Conservation (phyloP, 2,329 filamentous ascomycete species). For the Malbranchea zuffiana region DNA sequence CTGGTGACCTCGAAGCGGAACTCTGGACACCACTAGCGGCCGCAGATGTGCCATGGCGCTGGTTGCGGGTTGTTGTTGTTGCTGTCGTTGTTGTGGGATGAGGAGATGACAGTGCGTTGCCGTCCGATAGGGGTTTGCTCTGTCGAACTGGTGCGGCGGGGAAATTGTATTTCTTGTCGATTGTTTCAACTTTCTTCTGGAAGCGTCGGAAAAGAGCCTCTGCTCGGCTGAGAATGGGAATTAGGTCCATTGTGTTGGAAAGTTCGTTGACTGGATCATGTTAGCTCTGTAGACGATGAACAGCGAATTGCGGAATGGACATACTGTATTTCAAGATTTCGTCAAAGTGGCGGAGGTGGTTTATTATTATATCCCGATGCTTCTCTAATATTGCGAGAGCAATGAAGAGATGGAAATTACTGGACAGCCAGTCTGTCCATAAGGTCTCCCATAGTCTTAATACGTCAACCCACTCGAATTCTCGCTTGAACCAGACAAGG, state of each 20-base stretch:
- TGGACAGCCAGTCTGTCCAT: constrained; percentile 85
- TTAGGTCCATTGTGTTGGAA: constrained; percentile 81
- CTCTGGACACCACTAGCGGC: constrained; percentile 6
- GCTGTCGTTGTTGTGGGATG: too few relatives aligned
- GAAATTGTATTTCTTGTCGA: constrained; percentile 85
- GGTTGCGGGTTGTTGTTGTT: not conserved
- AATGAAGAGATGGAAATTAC: constrained; percentile 89
- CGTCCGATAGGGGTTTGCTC: constrained; percentile 7
- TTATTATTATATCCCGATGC: constrained; percentile 92
- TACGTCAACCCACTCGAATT: constrained; percentile 83
- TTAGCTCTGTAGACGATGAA: not conserved
- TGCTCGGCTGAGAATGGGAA: constrained; percentile 73
- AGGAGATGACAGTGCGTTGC: too few relatives aligned
- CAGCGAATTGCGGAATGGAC: constrained; percentile 25
- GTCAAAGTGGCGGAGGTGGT: constrained; percentile 86
- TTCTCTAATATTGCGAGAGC: constrained; percentile 91
- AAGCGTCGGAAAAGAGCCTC: constrained; percentile 83
- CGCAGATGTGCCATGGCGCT: not conserved
- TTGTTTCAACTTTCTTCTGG: constrained; percentile 74
- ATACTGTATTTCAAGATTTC: constrained; percentile 92
- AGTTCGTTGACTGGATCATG: constrained; percentile 73
- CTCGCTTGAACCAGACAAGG: constrained; percentile 96
- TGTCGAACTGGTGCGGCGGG: constrained; percentile 44
- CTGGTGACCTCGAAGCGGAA: not conserved
- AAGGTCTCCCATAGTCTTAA: constrained; percentile 81